phyloP scores from a whole-genome alignment of 2,329 filamentous ascomycete species.

The Clonostachys solani region DNA sequence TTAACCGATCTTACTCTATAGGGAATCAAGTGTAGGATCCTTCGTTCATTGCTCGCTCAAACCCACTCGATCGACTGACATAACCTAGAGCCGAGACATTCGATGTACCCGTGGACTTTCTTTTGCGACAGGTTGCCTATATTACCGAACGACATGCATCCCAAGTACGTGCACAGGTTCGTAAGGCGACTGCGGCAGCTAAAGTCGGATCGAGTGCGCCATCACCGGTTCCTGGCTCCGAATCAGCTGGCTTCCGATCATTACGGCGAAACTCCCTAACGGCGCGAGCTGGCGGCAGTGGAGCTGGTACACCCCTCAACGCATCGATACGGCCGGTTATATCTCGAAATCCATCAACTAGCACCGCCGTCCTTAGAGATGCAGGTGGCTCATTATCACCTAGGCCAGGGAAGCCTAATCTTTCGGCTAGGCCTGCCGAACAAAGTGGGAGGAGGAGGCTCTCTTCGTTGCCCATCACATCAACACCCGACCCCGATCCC shows the following conservation, averaged over 20 bases:
- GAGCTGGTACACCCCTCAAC: conserved; percentile 36
- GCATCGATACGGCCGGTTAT: conserved; percentile 36
- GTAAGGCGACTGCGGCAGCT: conserved; percentile 61
- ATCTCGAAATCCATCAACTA: conserved; percentile 43
- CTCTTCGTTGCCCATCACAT: conserved; percentile 37
- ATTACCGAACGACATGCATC: conserved; percentile 87
- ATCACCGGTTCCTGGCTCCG: conserved; percentile 51
- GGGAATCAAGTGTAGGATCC: conserved; percentile 69
- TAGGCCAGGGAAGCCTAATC: background rate
- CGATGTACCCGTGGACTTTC: conserved; percentile 80
- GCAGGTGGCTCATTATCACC: conserved; percentile 19
- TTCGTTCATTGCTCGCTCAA: background rate
- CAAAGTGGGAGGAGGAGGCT: conserved; percentile 28
- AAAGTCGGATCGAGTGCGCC: conserved; percentile 52
- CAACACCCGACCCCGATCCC: conserved; percentile 11
- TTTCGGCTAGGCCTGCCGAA: conserved; percentile 13
- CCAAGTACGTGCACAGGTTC: conserved; percentile 86
- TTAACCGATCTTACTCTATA: conserved; percentile 26
- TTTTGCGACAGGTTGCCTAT: conserved; percentile 91
- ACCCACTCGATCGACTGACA: conserved; percentile 10
- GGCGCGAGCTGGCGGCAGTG: conserved; percentile 39
- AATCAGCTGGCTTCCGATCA: conserved; percentile 43
- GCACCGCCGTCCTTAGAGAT: conserved; percentile 34
- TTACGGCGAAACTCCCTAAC: conserved; percentile 54
- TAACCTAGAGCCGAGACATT: conserved; percentile 65